Conservation (phyloP, 2,329 filamentous ascomycete genomes). For the Zasmidium citrigriseum region DNA sequence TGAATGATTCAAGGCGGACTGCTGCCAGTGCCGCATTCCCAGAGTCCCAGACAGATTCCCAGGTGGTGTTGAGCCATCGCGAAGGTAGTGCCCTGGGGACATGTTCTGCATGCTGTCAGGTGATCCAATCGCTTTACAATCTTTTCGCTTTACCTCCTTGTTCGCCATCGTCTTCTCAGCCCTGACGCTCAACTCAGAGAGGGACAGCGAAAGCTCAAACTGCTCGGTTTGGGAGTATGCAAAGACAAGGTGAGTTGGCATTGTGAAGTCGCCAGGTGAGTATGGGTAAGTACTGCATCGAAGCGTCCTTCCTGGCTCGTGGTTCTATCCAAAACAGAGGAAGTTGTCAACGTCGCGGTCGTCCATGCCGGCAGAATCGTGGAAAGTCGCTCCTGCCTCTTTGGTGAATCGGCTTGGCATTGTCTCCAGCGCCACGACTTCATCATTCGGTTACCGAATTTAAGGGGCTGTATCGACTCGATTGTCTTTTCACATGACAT, state of each 20-base stretch:
- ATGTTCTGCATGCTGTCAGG: constrained; percentile 24
- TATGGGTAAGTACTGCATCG: background rate
- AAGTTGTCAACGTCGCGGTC: background rate
- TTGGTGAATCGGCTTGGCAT: background rate
- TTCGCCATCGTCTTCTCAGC: constrained; percentile 25
- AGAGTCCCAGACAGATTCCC: constrained; percentile 14
- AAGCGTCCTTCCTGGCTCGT: background rate
- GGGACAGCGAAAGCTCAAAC: background rate
- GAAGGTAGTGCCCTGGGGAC: constrained; percentile 12
- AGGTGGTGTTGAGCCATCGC: constrained; percentile 19
- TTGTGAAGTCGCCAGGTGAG: background rate
- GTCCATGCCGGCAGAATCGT: background rate
- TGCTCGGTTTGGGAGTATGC: background rate
- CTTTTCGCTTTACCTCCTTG: constrained; percentile 28
- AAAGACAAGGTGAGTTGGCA: background rate
- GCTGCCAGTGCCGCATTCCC: constrained; percentile 25
- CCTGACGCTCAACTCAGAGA: background rate
- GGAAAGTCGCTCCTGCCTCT: background rate
- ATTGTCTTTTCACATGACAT: background rate
- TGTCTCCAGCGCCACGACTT: no score
- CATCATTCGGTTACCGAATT: background rate
- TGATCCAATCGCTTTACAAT: background rate
- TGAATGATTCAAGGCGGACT: constrained; percentile 13
- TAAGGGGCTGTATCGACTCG: background rate
- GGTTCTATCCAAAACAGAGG: background rate